Conservation (phyloP, 331 rosid genomes). For the Pyracantha coccinea region DNA sequence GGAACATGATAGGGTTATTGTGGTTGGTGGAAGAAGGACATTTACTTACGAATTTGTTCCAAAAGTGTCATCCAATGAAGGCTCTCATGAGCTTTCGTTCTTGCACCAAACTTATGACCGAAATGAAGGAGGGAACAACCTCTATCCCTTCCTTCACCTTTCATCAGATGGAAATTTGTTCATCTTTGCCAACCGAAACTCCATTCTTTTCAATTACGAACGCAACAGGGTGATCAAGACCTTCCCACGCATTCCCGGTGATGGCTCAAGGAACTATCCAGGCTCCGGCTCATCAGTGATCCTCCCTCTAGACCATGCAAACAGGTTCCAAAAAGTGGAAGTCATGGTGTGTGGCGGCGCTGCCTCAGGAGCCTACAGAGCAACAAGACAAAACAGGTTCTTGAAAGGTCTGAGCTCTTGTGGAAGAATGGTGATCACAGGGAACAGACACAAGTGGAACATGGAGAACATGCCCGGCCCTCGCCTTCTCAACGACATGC, state of each 20-base stretch:
- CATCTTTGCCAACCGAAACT: constrained; percentile 66
- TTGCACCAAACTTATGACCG: constrained; percentile 40
- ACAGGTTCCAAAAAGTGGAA: constrained; percentile 40
- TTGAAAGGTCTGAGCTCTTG: constrained; percentile 52
- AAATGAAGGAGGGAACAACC: constrained; percentile 40
- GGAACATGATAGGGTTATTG: constrained; percentile 39
- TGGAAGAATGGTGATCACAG: constrained; percentile 82
- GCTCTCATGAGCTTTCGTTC: constrained; percentile 49
- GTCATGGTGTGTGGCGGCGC: constrained; percentile 88
- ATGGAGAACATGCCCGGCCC: constrained; percentile 83
- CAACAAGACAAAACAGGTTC: constrained; percentile 33
- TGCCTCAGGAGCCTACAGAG: constrained; percentile 46
- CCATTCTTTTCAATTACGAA: constrained; percentile 48
- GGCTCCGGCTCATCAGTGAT: constrained; percentile 74
- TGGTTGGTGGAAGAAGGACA: constrained; percentile 67
- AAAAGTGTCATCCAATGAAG: constrained; percentile 24
- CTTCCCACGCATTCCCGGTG: constrained; percentile 69
- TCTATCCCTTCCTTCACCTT: constrained; percentile 79
- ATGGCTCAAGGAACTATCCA: constrained; percentile 66
- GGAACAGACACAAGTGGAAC: constrained; percentile 44
- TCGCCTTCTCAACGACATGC: constrained; percentile 67
- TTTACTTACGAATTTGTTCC: constrained; percentile 68
- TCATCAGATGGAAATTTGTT: constrained; percentile 65
- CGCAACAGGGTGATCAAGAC: constrained; percentile 46
- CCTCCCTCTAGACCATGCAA: constrained; percentile 58